These are phyloP conservation scores for Galeopsis tetrahit DNA, from an alignment of 257 asterid species.

Conservation along the genomic window DNA sequence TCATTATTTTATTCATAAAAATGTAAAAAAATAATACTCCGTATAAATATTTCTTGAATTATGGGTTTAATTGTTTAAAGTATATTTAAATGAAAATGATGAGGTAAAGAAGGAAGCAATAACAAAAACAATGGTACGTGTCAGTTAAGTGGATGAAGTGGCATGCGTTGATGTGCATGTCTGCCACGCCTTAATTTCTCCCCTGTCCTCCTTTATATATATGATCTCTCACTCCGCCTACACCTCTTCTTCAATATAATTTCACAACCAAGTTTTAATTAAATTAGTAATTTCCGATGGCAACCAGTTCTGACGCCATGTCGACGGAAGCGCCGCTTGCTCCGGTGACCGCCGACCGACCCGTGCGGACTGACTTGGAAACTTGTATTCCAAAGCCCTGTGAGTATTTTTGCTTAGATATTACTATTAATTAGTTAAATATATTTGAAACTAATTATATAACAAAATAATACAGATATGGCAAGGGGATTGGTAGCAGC, in stretches of 20 bases:
- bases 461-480: slow-evolving; percentile 68
- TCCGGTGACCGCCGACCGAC: slow-evolving; percentile 70
- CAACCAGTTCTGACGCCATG: slow-evolving; percentile 41
- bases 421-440: too few relatives aligned
- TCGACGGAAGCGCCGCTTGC: slow-evolving; percentile 75
- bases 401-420: slow-evolving; percentile 34
- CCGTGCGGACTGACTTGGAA: slow-evolving; percentile 70
- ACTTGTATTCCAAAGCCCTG: slow-evolving; percentile 80
- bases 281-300: slow-evolving; percentile 17
- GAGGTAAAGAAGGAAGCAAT: too few relatives aligned
- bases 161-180: background rate
- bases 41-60: too few relatives aligned
- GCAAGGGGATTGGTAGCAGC: slow-evolving; percentile 72
- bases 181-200: background rate
- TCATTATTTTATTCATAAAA: too few relatives aligned
- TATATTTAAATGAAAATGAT: too few relatives aligned
- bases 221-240: background rate
- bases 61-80: too few relatives aligned
- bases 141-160: background rate
- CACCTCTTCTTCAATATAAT: background rate
- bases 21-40: too few relatives aligned
- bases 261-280: background rate
- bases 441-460: too few relatives aligned
- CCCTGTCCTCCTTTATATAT: background rate
- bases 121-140: background rate